These are phyloP conservation scores for Rhizoctonia solani DNA, from an alignment of 1,284 basidiomycete genomes.

Conservation along the genomic window DNA sequence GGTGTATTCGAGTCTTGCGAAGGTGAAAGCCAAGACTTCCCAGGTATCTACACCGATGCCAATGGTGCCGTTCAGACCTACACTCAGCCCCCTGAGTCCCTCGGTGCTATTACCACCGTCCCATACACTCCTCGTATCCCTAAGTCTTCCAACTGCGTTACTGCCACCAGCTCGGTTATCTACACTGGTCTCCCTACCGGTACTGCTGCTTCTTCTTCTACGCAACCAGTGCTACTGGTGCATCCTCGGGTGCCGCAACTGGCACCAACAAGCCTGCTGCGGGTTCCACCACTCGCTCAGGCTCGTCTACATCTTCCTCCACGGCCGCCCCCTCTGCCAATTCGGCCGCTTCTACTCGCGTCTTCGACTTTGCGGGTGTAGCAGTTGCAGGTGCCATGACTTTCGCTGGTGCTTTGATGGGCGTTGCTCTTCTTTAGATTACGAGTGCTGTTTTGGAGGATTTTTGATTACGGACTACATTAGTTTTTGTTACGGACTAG, in stretches of 20 bases:
- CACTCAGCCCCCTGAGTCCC: slow-evolving; percentile 62
- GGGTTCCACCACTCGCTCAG: background rate
- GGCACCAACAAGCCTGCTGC: slow-evolving; percentile 15
- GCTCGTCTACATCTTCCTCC: background rate
- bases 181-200: slow-evolving; percentile 50
- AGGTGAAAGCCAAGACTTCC: slow-evolving; percentile 64
- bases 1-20: slow-evolving; percentile 63
- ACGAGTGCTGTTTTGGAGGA: slow-evolving; percentile 2
- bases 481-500: slow-evolving; percentile 18
- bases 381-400: slow-evolving; percentile 15
- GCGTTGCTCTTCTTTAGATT: slow-evolving; percentile 44
- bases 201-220: slow-evolving; percentile 41
- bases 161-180: slow-evolving; percentile 58
- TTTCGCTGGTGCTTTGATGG: slow-evolving; percentile 51
- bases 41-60: slow-evolving; percentile 56
- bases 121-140: slow-evolving; percentile 66
- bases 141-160: slow-evolving; percentile 64
- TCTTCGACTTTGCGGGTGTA: slow-evolving; percentile 48
- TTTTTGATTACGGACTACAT: slow-evolving; percentile 23
- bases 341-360: slow-evolving; percentile 46
- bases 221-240: slow-evolving; percentile 37
- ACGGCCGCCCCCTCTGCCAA: slow-evolving; percentile 39
- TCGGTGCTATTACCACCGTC: slow-evolving; percentile 59
- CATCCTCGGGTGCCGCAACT: slow-evolving; percentile 38
- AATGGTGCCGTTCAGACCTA: slow-evolving; percentile 53